Evolutionary conservation across 176 grass and related monocot genomes (phyloP).

Genomic region (Hordeum marinum): DNA sequence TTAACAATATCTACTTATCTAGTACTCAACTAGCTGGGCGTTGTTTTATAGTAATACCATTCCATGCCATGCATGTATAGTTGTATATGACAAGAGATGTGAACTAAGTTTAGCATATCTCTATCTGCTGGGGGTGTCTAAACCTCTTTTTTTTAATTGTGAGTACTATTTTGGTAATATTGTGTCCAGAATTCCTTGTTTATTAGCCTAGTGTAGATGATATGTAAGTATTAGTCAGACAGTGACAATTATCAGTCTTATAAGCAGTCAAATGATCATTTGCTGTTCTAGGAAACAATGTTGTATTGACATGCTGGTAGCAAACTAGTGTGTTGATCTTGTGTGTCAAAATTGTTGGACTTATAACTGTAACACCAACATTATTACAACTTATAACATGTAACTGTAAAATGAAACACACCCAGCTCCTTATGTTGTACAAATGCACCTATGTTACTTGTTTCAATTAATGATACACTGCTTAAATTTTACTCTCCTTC

Average conservation of each 20-base stretch:
- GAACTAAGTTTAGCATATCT: neutral
- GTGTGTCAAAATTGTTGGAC: neutral
- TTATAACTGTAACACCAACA: neutral
- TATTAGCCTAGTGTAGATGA: neutral
- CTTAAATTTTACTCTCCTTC: neutral
- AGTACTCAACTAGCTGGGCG: neutral
- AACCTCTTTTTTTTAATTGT: neutral
- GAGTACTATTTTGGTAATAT: neutral
- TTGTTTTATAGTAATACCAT: neutral
- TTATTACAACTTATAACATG: neutral
- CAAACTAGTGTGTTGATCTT: neutral
- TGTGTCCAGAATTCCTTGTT: neutral
- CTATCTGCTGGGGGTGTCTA: neutral
- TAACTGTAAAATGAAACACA: neutral
- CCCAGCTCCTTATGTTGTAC: neutral
- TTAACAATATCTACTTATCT: neutral
- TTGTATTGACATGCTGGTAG: neutral
- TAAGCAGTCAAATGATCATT: neutral
- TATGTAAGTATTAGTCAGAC: neutral
- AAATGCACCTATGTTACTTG: neutral
- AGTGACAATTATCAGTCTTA: neutral
- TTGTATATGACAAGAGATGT: neutral
- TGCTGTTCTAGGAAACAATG: neutral
- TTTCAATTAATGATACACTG: neutral
- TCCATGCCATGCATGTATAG: neutral